Base-by-base conservation (phyloP, 2,329 filamentous ascomycete species). In the Dryadomyces quercivorus region DNA sequence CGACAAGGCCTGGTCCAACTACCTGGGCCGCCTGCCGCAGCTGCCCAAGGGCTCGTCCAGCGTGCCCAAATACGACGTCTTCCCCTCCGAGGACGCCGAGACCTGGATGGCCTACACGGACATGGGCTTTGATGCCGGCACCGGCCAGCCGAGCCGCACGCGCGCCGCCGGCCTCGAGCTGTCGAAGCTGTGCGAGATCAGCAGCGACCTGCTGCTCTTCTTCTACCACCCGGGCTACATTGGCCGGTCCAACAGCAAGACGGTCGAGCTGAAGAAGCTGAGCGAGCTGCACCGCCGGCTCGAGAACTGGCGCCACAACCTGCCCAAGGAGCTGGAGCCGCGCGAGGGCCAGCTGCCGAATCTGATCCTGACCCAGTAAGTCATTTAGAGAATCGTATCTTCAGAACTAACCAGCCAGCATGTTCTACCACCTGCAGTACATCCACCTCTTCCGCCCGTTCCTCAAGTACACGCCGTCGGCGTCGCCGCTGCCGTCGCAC, bases 1-100 rank as follows among this genome's bases (percentile, higher is more conserved):
- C 66, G 93, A 98, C 72, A 97, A 96, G 76, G 95, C 89, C 67
- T 97, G 92, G 91, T 95, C 91, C 51, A 97, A 96, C 66, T 97
- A 97, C 62, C 79, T 97, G 26, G 92, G 93, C 50, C 85, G 93
- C 46, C 75, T 96, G 58, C 92, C 93, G 12, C 92, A 96, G 67
- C 73, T 97, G 12, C 85, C 88, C 0, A 84, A 81, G 45, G 82
- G 82, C 34, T 86, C 87, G 8, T 86, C 89, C 62, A 95, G 85
- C 38, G 88, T 90, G 1, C 85, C 88, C 26, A 95, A 92, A 66
- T 87, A 89, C 60, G 91, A 96, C 57, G 88, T 96, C 12, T 93
- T 95, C 61, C 90, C 90, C 0, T 78, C 82, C 52, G 93, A 97
- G 66, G 93, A 98, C 61, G 78, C 86, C 2, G 85, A 89, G 62